Conservation (phyloP, 352 stramenopile genomes). For the Albugo laibachii region DNA sequence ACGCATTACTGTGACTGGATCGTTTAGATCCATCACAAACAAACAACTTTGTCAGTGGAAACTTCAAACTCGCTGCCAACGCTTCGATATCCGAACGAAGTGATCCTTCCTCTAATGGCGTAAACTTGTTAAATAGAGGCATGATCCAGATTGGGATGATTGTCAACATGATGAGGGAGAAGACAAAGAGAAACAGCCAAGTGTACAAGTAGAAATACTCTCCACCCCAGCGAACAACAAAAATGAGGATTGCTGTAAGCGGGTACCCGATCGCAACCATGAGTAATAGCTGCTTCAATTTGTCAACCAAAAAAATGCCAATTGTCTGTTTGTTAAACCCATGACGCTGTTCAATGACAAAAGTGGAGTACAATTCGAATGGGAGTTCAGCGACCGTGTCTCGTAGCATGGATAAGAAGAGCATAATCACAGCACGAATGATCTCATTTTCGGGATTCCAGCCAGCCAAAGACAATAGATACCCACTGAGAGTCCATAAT, state of each 20-base stretch:
- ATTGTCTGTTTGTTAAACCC: slow-evolving; percentile 97
- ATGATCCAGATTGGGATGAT: slow-evolving; percentile 92
- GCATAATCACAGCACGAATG: slow-evolving; percentile 48
- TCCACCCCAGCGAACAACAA: slow-evolving; percentile 51
- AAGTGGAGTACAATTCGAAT: slow-evolving; percentile 85
- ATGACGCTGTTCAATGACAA: slow-evolving; percentile 91
- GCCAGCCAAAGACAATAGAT: slow-evolving; percentile 28
- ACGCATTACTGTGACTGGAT: slow-evolving; percentile 81
- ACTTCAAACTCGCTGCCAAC: slow-evolving; percentile 78
- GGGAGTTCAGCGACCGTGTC: slow-evolving; percentile 41
- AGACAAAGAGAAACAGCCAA: slow-evolving; percentile 87
- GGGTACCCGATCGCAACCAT: slow-evolving; percentile 63
- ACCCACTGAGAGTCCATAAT: slow-evolving; percentile 78
- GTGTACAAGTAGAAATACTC: slow-evolving; percentile 83
- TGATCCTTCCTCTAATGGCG: slow-evolving; percentile 61
- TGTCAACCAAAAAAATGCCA: slow-evolving; percentile 88
- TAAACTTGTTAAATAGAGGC: slow-evolving; percentile 96
- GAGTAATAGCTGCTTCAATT: slow-evolving; percentile 85
- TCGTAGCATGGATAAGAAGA: slow-evolving; percentile 37
- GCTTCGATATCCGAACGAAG: slow-evolving; percentile 86
- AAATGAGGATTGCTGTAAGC: slow-evolving; percentile 35
- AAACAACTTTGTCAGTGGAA: slow-evolving; percentile 95
- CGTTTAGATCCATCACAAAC: slow-evolving; percentile 95
- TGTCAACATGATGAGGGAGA: slow-evolving; percentile 91
- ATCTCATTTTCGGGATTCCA: slow-evolving; percentile 64